A percentile compares a stretch with the other conserved stretches of the same genome.
These are phyloP conservation scores for Globisporangium megalacanthum DNA, from an alignment of 352 stramenopile genomes.

Conservation along the genomic window DNA sequence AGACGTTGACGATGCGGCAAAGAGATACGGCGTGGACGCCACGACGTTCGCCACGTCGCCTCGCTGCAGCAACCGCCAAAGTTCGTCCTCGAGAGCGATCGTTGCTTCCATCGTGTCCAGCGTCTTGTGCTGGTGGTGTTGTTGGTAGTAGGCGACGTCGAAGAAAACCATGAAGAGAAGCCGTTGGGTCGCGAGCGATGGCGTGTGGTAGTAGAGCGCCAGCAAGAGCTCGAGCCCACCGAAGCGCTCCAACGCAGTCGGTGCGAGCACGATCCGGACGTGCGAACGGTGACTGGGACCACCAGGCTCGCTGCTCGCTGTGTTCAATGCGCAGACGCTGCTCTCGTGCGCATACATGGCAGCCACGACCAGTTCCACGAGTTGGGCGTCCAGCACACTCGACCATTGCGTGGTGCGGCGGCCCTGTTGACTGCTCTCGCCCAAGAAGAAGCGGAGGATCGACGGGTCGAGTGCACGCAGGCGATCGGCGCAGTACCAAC, in stretches of 20 bases:
- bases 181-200: background rate
- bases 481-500: constrained; percentile 22
- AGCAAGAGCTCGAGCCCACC: constrained; percentile 12
- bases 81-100: background rate
- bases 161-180: constrained; percentile 20
- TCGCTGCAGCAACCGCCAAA: constrained; percentile 10
- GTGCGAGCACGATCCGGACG: constrained; percentile 1
- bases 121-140: background rate
- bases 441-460: constrained; percentile 26
- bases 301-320: background rate
- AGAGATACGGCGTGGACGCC: background rate
- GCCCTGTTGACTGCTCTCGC: constrained; percentile 19
- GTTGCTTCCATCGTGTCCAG: background rate
- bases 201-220: constrained; percentile 9
- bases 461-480: constrained; percentile 23
- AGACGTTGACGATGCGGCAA: constrained; percentile 7
- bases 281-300: no score
- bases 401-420: constrained; percentile 14
- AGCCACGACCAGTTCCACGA: constrained; percentile 14
- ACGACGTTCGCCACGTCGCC: constrained; percentile 5
- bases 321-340: background rate
- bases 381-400: constrained; percentile 2
- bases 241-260: constrained; percentile 7
- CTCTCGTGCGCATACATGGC: constrained; percentile 11
- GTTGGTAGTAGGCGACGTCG: constrained; percentile 13